Percentiles rank a stretch among this genome's conserved stretches.
Conservation (phyloP, 2,329 filamentous ascomycete genomes). For the Truncatella angustata region DNA sequence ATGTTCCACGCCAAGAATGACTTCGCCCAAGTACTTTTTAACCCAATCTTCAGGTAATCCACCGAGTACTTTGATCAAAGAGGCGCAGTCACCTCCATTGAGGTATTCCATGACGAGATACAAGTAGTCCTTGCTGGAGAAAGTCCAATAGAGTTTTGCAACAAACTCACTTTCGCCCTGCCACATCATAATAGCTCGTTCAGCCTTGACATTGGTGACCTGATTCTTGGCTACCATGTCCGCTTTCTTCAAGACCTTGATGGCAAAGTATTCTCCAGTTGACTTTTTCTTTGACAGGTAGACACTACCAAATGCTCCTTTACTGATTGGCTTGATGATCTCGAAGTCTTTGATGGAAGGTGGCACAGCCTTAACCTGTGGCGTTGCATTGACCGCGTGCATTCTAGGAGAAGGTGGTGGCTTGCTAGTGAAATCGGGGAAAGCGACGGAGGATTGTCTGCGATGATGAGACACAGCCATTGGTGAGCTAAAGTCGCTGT, state of each 20-base stretch:
- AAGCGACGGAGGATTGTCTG: slow-evolving; percentile 85
- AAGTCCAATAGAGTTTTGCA: slow-evolving; percentile 98
- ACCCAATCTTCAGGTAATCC: slow-evolving; percentile 96
- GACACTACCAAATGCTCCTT: slow-evolving; percentile 96
- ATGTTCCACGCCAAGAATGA: slow-evolving; percentile 95
- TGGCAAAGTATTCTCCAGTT: slow-evolving; percentile 96
- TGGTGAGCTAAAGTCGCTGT: slow-evolving; percentile 79
- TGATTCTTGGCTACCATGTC: slow-evolving; percentile 99
- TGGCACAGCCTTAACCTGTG: slow-evolving; percentile 82
- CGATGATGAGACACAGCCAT: slow-evolving; percentile 67
- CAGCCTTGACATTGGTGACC: slow-evolving; percentile 97
- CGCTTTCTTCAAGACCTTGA: slow-evolving; percentile 98
- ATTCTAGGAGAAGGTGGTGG: slow-evolving; percentile 82
- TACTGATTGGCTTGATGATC: slow-evolving; percentile 99
- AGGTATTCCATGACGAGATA: slow-evolving; percentile 99
- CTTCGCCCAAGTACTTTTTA: slow-evolving; percentile 95
- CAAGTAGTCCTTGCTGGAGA: slow-evolving; percentile 97
- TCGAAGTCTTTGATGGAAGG: slow-evolving; percentile 99
- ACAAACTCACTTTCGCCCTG: slow-evolving; percentile 99
- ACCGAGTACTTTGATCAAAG: slow-evolving; percentile 89
- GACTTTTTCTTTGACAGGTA: slow-evolving; percentile 98
- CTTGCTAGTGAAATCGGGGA: slow-evolving; percentile 65
- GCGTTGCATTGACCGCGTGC: slow-evolving; percentile 70
- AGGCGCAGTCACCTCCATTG: slow-evolving; percentile 95
- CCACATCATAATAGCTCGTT: slow-evolving; percentile 99